Evolutionary conservation across 768 basidiomycete species (phyloP), one percentile per base, ranked within the genome.

Genomic region (Termitomyces sp.): DNA sequence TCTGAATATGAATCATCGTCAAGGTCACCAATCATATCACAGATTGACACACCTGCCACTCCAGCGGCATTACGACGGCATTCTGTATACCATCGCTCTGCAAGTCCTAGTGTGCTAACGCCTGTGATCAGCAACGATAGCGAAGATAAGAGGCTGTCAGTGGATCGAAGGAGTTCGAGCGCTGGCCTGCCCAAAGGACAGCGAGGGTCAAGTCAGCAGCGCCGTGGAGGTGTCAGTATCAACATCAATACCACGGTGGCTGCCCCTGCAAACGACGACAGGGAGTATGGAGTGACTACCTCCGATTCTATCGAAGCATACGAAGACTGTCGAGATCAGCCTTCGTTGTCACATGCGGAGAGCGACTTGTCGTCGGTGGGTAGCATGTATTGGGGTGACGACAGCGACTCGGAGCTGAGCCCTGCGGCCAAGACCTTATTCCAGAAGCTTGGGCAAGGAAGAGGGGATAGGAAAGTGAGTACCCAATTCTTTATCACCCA

Each of bases 201-300:
- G 8, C 56, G 53, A 9, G 58, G 49, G 10, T 35, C 56, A 2
- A 48, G 21, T 10, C 56, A 48, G 35, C 54, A 57, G 40, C 48
- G 41, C 32, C 52, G 45, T 42, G 58, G 58, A 19, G 37, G 34
- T 25, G 16, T 12, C 32, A 31, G 5, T 17, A n/a, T 19, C 32
- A 42, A 41, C 17, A 43, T 43, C n/a, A 62, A 66, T 19, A 70
- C 58, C 14, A 66, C 66, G 0, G 62, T 65, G 25, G 65, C 71
- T 38, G 75, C 74, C 16, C 77, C 79, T 32, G 75, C 76, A 42
- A 73, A 75, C 14, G 78, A 82, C 60, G 70, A 78, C 42, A 71
- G 71, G 58, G 80, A 77, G n/a, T 78, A 82, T 60, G 83, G 83
- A 5, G 79, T 84, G 4, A 45, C 75, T 74, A 5, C 70, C 76